Conservation (phyloP, 1,284 basidiomycete genomes). For the Tilletia horrida region DNA sequence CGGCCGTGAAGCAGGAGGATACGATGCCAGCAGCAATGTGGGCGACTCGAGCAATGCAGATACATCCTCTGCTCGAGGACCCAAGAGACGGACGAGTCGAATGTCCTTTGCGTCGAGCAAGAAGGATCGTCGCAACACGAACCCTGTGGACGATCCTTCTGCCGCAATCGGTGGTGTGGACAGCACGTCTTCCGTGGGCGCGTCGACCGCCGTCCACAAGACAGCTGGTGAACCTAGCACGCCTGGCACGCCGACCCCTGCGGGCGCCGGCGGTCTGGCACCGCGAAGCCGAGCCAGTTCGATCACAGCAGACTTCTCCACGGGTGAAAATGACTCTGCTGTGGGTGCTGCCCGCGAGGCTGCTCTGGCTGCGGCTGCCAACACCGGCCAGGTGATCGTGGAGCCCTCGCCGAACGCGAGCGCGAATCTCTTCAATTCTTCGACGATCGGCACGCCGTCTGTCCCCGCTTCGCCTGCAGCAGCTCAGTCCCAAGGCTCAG, state of each 20-base stretch:
- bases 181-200: slow-evolving; percentile 8
- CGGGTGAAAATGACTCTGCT: neutral
- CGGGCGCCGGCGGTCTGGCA: neutral
- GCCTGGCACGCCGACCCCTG: neutral
- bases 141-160: slow-evolving; percentile 22
- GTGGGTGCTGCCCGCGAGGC: neutral
- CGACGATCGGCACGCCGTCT: slow-evolving; percentile 2
- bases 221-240: neutral
- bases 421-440: neutral
- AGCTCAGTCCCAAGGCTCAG: slow-evolving; percentile 26
- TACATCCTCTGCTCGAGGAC: slow-evolving; percentile 15
- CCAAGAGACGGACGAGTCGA: slow-evolving; percentile 39
- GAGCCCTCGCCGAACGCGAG: neutral
- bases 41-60: slow-evolving; percentile 27
- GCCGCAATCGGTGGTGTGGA: slow-evolving; percentile 15
- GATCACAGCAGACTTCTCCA: slow-evolving; percentile 15
- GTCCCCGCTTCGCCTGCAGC: neutral
- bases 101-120: slow-evolving; percentile 37
- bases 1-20: slow-evolving; percentile 20
- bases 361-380: neutral
- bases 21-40: neutral
- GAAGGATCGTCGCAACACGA: slow-evolving; percentile 27
- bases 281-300: slow-evolving; percentile 28
- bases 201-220: neutral
- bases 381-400: neutral